These are phyloP conservation scores for Boechera retrofracta DNA, from an alignment of 345 rosid species.

Conservation along the genomic window DNA sequence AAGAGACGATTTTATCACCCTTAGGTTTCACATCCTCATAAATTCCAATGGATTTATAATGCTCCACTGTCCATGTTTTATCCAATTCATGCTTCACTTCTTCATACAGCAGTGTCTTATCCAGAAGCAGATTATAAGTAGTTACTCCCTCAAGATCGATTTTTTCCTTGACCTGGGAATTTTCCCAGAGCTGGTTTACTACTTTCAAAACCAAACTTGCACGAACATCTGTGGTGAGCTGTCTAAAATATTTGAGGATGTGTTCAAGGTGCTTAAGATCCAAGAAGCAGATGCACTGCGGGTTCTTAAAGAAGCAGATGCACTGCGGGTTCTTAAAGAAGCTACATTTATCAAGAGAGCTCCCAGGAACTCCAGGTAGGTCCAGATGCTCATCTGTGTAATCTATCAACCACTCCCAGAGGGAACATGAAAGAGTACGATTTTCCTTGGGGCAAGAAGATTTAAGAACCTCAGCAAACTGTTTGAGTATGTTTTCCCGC, in stretches of 20 bases:
- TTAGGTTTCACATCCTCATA: background rate
- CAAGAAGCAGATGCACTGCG: slow-evolving; percentile 20
- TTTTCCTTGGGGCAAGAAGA: background rate
- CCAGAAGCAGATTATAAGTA: slow-evolving; percentile 5
- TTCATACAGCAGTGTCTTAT: background rate
- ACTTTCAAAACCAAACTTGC: background rate
- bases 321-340: background rate
- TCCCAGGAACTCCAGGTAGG: background rate
- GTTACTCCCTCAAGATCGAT: background rate
- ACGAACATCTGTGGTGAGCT: background rate
- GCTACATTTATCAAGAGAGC: background rate
- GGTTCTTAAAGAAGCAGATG: slow-evolving; percentile 11
- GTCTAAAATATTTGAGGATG: background rate
- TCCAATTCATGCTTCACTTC: background rate
- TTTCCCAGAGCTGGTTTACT: background rate
- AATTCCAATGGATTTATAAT: background rate
- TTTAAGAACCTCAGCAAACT: background rate
- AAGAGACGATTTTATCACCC: background rate
- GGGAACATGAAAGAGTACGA: background rate
- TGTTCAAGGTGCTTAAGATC: background rate
- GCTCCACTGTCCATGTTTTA: background rate
- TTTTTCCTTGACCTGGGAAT: slow-evolving; percentile 2
- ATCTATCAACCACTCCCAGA: background rate
- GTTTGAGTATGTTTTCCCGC: background rate
- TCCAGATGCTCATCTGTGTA: background rate